Evolutionary conservation across 129 eudicot genomes (phyloP), one percentile per base, ranked within the genome.

Genomic region (Chrysanthemum makinoi): DNA sequence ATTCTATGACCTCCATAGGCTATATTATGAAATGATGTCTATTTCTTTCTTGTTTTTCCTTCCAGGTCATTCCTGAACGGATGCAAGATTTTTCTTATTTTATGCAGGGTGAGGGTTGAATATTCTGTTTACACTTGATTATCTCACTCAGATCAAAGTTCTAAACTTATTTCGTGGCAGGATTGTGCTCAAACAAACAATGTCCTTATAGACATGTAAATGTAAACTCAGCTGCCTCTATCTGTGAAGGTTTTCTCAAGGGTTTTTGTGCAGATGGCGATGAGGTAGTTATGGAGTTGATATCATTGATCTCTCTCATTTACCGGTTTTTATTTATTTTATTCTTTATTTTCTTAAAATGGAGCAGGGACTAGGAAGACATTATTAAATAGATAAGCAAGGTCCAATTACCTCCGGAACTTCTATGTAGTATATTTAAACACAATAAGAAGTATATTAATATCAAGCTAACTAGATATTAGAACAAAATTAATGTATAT

Each of bases 71-170:
- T 69, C 98, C 98, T 16, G 98, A 94, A 71, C 87, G 98, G 81
- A 94, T 94, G 98, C 96, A 88, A 75, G 98, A 94, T 75, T 94
- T 97, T 68, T 94, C 97, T 51, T 94, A 90, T 62, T 94, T 85
- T 79, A 75, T 86, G 91, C 91, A 84, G 74, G 98, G 98, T 94
- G 58, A 54, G 85, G 70, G 66, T 68, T 79, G 39, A 50, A 4
- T 72, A 7, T 14, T 68, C 16, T 39, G 46, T 22, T 22, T 75
- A 13, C 15, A 28, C 55, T 54, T 10, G 18, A 14, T 61, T n/a
- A 56, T 58, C 49, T 59, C 18, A 11, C 35, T 4, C 13, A 54
- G 67, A 62, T 39, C 39, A 65, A 67, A 1, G 19, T 16, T 75
- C 65, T 77, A 14, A 66, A 61, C 75, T 62, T 12, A 13, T 76